Percentiles rank a stretch among this genome's conserved stretches.
Evolutionary conservation across 495 filamentous ascomycete genomes (phyloP).

Genomic region (Hypoxylon lienhwacheense): DNA sequence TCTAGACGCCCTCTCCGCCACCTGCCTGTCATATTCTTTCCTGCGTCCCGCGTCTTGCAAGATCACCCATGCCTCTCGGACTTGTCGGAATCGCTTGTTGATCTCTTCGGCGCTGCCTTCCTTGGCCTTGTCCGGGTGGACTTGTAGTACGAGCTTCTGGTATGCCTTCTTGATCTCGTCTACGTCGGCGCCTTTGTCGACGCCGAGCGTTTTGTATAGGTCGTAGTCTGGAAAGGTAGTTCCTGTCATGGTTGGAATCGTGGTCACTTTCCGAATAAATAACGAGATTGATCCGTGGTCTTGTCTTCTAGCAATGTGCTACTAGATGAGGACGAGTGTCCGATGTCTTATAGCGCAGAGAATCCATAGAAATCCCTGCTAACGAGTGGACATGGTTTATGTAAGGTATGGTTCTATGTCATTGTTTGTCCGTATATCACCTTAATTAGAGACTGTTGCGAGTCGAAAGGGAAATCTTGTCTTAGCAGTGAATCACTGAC

Average conservation of each 20-base stretch:
- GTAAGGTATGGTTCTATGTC: no score
- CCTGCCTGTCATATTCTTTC: slow-evolving; percentile 17
- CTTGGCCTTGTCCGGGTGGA: slow-evolving; percentile 25
- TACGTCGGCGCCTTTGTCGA: slow-evolving; percentile 10
- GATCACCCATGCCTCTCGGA: slow-evolving; percentile 25
- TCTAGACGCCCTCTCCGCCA: no score
- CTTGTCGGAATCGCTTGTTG: slow-evolving; percentile 9
- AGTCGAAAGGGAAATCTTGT: no score
- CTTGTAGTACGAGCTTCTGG: slow-evolving; percentile 12
- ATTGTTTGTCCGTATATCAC: neutral
- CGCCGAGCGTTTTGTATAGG: slow-evolving; percentile 22
- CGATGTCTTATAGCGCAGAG: no score
- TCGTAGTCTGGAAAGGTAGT: slow-evolving; percentile 17
- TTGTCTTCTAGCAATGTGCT: no score
- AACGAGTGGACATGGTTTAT: no score
- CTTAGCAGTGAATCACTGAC: no score
- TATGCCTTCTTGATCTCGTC: slow-evolving; percentile 30
- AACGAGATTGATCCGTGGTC: no score
- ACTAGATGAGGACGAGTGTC: no score
- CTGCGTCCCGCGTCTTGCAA: slow-evolving; percentile 16
- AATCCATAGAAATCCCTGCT: no score
- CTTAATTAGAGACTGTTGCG: neutral
- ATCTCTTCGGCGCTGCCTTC: slow-evolving; percentile 22
- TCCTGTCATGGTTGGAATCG: slow-evolving; percentile 8
- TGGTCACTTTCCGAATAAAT: neutral